Evolutionary conservation across 768 basidiomycete species (phyloP).

Genomic region (Multifurca ochricompacta): DNA sequence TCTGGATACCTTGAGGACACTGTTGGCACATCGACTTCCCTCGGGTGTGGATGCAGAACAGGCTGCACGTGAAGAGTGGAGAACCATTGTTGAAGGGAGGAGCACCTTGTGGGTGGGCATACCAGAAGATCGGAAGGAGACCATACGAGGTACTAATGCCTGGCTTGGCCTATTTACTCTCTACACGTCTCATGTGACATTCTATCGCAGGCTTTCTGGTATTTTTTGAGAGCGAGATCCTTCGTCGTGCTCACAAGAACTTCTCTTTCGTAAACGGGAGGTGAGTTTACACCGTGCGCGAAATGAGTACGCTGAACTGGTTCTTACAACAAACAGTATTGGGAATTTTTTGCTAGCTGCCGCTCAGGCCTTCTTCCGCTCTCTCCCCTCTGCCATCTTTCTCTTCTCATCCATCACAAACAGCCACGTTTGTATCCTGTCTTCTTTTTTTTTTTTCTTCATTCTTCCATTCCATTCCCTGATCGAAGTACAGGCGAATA

Average conservation of each 20-base stretch:
- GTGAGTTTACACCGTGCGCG: slow-evolving; percentile 27
- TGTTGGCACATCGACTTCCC: slow-evolving; percentile 78
- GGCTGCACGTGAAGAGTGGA: slow-evolving; percentile 84
- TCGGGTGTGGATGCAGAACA: slow-evolving; percentile 49
- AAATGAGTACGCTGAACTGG: not conserved
- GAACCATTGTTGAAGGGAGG: slow-evolving; percentile 83
- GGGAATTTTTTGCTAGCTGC: slow-evolving; percentile 91
- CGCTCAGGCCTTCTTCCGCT: slow-evolving; percentile 84
- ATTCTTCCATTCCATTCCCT: slow-evolving; percentile 11
- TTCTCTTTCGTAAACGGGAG: slow-evolving; percentile 92
- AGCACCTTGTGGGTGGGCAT: slow-evolving; percentile 79
- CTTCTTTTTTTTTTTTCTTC: slow-evolving; percentile 1
- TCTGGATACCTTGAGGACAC: slow-evolving; percentile 61
- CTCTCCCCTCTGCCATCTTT: slow-evolving; percentile 89
- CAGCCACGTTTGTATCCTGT: slow-evolving; percentile 42
- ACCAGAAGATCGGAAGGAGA: slow-evolving; percentile 84
- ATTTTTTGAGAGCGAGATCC: slow-evolving; percentile 80
- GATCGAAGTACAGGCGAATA: slow-evolving; percentile 47
- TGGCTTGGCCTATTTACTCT: not conserved
- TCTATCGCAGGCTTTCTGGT: slow-evolving; percentile 74
- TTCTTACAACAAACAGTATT: slow-evolving; percentile 38
- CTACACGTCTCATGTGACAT: not conserved
- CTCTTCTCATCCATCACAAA: slow-evolving; percentile 87
- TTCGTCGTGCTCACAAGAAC: slow-evolving; percentile 86
- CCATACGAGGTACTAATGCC: slow-evolving; percentile 60